These are phyloP conservation scores for Skeletonema potamos DNA, from an alignment of 108 stramenopile species.

Conservation along the genomic window DNA sequence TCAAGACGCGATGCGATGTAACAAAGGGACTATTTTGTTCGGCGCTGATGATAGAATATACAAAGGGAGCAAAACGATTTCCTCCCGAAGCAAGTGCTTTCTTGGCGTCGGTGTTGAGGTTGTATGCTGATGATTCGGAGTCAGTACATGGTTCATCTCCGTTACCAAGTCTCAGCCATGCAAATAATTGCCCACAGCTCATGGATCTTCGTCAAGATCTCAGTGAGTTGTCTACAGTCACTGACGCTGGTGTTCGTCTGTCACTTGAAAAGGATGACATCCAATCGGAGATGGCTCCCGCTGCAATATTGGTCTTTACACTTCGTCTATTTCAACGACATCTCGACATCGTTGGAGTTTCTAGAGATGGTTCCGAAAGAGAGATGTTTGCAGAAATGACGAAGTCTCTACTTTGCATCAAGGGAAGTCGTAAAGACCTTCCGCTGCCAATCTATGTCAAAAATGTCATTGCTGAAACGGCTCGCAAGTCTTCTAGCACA, in stretches of 20 bases:
- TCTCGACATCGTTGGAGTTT: slow-evolving; percentile 33
- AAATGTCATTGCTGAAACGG: slow-evolving; percentile 45
- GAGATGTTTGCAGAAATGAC: slow-evolving; percentile 66
- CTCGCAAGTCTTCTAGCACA: slow-evolving; percentile 31
- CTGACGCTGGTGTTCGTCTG: slow-evolving; percentile 18
- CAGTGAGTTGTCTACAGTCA: neutral
- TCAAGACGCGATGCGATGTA: slow-evolving; percentile 70
- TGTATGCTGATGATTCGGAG: slow-evolving; percentile 64
- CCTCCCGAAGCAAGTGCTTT: slow-evolving; percentile 87
- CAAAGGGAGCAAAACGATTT: slow-evolving; percentile 75
- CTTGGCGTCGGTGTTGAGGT: slow-evolving; percentile 58
- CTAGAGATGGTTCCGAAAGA: slow-evolving; percentile 44
- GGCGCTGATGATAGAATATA: slow-evolving; percentile 82
- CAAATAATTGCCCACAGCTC: slow-evolving; percentile 25
- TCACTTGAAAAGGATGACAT: slow-evolving; percentile 63
- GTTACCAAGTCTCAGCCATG: slow-evolving; percentile 56
- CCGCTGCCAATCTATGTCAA: slow-evolving; percentile 48
- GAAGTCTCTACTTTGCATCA: slow-evolving; percentile 51
- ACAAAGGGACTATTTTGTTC: slow-evolving; percentile 74
- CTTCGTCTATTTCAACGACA: slow-evolving; percentile 49
- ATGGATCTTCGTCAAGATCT: slow-evolving; percentile 19
- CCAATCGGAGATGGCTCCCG: slow-evolving; percentile 14
- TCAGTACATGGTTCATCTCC: slow-evolving; percentile 21
- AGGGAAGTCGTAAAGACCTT: slow-evolving; percentile 47
- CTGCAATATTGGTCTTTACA: slow-evolving; percentile 50